phyloP scores from a whole-genome alignment of 2,329 filamentous ascomycete genomes.

The Talaromyces pinophilus region DNA sequence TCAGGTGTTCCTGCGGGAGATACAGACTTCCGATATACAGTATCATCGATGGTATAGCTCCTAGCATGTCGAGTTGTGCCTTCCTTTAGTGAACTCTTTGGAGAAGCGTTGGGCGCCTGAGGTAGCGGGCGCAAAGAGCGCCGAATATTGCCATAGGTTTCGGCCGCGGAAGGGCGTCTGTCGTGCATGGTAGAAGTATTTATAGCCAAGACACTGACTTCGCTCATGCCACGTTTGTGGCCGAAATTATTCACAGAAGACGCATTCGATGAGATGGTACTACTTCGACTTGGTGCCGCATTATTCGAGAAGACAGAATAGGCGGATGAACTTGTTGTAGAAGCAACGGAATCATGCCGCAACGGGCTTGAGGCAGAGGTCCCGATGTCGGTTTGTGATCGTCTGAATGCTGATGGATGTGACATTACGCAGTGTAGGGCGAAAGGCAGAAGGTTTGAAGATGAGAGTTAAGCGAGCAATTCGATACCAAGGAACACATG shows the following conservation, averaged over 20 bases:
- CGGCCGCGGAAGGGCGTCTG: constrained; percentile 53
- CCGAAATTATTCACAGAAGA: constrained; percentile 52
- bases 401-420: constrained; percentile 39
- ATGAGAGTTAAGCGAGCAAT: constrained; percentile 30
- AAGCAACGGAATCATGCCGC: constrained; percentile 58
- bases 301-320: constrained; percentile 54
- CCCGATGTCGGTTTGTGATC: constrained; percentile 43
- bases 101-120: constrained; percentile 60
- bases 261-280: constrained; percentile 71
- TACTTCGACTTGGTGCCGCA: constrained; percentile 60
- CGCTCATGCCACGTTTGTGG: constrained; percentile 76
- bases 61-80: constrained; percentile 49
- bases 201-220: constrained; percentile 61
- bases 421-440: constrained; percentile 42
- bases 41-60: constrained; percentile 66
- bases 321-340: constrained; percentile 56
- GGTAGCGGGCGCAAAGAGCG: constrained; percentile 75
- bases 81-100: constrained; percentile 38
- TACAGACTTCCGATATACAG: constrained; percentile 36
- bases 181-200: constrained; percentile 30
- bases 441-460: constrained; percentile 34
- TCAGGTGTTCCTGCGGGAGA: constrained; percentile 38
- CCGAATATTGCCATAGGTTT: constrained; percentile 70
- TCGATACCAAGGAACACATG: constrained; percentile 42
- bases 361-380: constrained; percentile 49